These are phyloP conservation scores for Misopates orontium DNA, from an alignment of 257 asterid genomes.

Conservation along the genomic window DNA sequence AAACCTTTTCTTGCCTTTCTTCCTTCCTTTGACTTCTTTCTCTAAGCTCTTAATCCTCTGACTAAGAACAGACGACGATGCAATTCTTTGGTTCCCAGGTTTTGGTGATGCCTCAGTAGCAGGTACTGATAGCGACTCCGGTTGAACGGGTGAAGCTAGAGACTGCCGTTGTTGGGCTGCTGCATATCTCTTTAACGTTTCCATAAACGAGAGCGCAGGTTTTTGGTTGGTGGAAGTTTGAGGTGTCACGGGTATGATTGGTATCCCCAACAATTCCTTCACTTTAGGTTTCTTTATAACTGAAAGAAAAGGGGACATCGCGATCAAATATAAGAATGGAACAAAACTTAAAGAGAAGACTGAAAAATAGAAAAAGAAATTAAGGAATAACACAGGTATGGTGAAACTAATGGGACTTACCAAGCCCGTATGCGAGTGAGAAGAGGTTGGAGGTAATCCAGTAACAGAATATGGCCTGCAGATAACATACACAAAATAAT, in stretches of 20 bases:
- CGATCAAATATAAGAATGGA: too few relatives aligned
- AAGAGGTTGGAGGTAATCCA: conserved; percentile 90
- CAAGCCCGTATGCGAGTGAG: conserved; percentile 73
- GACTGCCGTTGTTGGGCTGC: conserved; percentile 51
- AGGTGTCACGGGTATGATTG: conserved; percentile 53
- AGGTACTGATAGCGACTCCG: conserved; percentile 33
- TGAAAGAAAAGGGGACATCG: conserved; percentile 29
- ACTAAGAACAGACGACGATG: conserved; percentile 52
- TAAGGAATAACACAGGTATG: too few relatives aligned
- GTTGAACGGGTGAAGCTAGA: conserved; percentile 32
- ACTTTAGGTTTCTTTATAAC: conserved; percentile 63
- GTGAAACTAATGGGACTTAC: conserved; percentile 40
- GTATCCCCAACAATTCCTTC: conserved; percentile 66
- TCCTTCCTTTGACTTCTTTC: conserved; percentile 80
- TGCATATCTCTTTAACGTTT: conserved; percentile 51
- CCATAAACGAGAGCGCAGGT: conserved; percentile 61
- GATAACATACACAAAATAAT: neutral
- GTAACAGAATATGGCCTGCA: conserved; percentile 89
- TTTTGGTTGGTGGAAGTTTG: conserved; percentile 36
- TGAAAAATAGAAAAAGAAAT: neutral
- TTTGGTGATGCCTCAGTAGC: conserved; percentile 41
- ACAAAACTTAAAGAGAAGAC: neutral
- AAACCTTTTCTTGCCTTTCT: conserved; percentile 71
- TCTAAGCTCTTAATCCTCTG: conserved; percentile 68
- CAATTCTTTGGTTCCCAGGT: conserved; percentile 33